These are phyloP conservation scores for Colletotrichum magnum DNA, from an alignment of 2,329 filamentous ascomycete species.

Conservation along the genomic window DNA sequence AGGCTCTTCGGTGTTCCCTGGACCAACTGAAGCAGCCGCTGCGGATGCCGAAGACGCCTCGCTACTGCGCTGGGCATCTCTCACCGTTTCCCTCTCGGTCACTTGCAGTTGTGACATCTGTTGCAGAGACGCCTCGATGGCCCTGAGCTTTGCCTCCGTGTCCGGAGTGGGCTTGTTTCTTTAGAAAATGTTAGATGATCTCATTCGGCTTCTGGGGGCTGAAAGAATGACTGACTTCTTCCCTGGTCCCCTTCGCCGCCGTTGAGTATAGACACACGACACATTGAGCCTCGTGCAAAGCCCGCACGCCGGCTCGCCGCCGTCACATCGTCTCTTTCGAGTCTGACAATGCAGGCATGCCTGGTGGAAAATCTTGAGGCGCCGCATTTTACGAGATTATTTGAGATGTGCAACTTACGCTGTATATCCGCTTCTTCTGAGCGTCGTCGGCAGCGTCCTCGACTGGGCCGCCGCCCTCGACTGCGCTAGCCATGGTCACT, in stretches of 20 bases:
- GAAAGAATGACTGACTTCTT: conserved; percentile 20
- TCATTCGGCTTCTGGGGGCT: too few relatives aligned
- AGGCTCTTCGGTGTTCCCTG: not conserved
- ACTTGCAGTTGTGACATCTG: conserved; percentile 9
- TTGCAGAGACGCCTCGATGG: conserved; percentile 11
- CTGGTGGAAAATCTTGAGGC: not conserved
- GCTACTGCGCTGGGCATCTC: not conserved
- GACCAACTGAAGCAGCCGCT: not conserved
- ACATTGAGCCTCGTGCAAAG: conserved; percentile 21
- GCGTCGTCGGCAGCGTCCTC: conserved; percentile 10
- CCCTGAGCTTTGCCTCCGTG: conserved; percentile 6
- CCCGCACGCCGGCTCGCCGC: conserved; percentile 28
- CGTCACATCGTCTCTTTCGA: conserved; percentile 38
- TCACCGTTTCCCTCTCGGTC: not conserved
- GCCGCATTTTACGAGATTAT: not conserved
- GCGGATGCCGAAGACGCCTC: not conserved
- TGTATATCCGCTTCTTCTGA: conserved; percentile 35
- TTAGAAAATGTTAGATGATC: not conserved
- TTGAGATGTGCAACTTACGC: conserved; percentile 7
- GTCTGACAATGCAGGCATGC: conserved; percentile 32
- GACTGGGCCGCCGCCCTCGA: not conserved
- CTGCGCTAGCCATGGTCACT: conserved; percentile 1
- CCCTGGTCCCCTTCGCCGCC: conserved; percentile 35
- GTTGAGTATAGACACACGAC: conserved; percentile 29
- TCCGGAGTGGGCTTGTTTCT: conserved; percentile 19